Conservation (phyloP, 495 filamentous ascomycete genomes). For the Penicillium silybi region DNA sequence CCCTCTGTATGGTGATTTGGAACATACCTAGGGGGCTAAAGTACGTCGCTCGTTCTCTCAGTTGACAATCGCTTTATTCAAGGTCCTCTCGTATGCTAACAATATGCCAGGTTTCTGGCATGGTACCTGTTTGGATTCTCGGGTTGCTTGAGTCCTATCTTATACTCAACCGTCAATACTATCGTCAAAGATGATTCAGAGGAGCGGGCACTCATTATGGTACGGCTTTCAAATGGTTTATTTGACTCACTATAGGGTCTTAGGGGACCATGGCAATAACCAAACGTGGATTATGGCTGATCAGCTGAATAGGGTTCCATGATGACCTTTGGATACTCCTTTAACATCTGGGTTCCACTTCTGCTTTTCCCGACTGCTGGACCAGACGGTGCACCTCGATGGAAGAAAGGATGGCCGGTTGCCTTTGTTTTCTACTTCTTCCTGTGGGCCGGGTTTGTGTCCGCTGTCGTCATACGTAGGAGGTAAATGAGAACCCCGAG, state of each 20-base stretch:
- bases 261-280: not conserved
- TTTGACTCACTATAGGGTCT: not conserved
- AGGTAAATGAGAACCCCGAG: too few relatives aligned
- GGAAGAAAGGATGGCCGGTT: constrained; percentile 44
- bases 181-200: constrained; percentile 45
- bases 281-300: not conserved
- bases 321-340: constrained; percentile 50
- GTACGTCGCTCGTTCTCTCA: constrained; percentile 13
- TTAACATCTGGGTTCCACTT: constrained; percentile 46
- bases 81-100: not conserved
- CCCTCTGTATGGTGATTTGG: constrained; percentile 44
- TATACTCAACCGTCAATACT: constrained; percentile 46
- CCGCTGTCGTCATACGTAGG: constrained; percentile 31
- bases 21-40: constrained; percentile 39
- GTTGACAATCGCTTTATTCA: not conserved
- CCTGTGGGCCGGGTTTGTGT: constrained; percentile 40
- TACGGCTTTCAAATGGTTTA: constrained; percentile 10
- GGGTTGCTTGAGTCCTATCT: constrained; percentile 40
- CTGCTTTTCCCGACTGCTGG: constrained; percentile 41
- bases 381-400: constrained; percentile 40
- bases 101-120: constrained; percentile 34
- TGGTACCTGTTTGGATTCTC: constrained; percentile 43
- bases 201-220: constrained; percentile 45
- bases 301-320: constrained; percentile 33
- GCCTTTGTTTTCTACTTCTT: constrained; percentile 38